phyloP scores from a whole-genome alignment of 768 basidiomycete genomes.

The Amanita phalloides region DNA sequence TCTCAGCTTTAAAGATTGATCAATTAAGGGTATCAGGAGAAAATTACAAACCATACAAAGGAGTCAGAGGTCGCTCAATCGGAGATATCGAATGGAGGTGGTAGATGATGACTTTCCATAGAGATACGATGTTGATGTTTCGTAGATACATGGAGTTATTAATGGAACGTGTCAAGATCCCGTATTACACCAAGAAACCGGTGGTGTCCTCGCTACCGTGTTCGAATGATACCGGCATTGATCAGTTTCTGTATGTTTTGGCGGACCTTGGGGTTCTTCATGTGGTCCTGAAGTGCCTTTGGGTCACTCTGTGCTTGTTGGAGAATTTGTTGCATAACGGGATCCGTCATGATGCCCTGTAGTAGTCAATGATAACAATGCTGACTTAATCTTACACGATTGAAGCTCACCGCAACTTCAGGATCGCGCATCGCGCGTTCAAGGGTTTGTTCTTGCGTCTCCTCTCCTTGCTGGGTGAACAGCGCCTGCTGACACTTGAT shows the following conservation, averaged over 20 bases:
- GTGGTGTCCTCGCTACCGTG: constrained; percentile 35
- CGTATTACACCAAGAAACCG: not conserved
- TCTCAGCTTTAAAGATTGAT: constrained; percentile 76
- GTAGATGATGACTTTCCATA: constrained; percentile 15
- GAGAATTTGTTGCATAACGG: constrained; percentile 89
- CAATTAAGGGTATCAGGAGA: constrained; percentile 75
- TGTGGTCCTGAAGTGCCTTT: constrained; percentile 83
- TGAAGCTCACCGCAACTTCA: constrained; percentile 69
- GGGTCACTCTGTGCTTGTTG: constrained; percentile 92
- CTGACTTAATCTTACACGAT: constrained; percentile 2
- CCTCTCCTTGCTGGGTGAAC: constrained; percentile 66
- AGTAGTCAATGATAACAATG: constrained; percentile 3
- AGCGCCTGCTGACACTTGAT: constrained; percentile 74
- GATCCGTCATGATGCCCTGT: constrained; percentile 79
- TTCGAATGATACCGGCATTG: constrained; percentile 89
- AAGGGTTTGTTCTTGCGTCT: constrained; percentile 89
- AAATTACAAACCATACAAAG: constrained; percentile 86
- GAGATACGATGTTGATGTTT: not conserved
- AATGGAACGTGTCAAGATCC: not conserved
- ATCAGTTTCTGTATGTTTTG: constrained; percentile 83
- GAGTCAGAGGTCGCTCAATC: constrained; percentile 60
- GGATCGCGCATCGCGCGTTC: constrained; percentile 96
- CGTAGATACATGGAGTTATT: not conserved
- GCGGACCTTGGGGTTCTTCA: constrained; percentile 82
- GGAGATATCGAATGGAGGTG: constrained; percentile 66